These are phyloP conservation scores for Spergularia azorica DNA, from an alignment of 179 eudicot species.

Conservation along the genomic window DNA sequence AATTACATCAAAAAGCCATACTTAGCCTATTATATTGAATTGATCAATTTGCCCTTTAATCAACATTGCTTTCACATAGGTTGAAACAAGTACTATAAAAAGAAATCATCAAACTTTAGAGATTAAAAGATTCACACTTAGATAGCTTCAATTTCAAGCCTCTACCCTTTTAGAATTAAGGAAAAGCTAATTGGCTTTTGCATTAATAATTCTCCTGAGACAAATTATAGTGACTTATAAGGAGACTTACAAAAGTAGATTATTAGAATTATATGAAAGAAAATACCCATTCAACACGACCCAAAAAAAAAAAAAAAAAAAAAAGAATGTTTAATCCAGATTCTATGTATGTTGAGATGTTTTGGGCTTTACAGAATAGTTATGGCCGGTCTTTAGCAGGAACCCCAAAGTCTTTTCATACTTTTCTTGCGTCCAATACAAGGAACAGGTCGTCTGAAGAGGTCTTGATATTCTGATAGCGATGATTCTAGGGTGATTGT, in stretches of 20 bases:
- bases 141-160: background rate
- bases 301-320: too few relatives aligned
- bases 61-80: background rate
- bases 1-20: background rate
- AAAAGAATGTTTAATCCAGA: too few relatives aligned
- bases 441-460: too few relatives aligned
- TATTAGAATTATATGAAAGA: background rate
- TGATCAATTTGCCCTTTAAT: background rate
- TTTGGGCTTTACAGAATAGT: too few relatives aligned
- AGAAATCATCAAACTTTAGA: background rate
- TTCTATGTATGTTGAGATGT: too few relatives aligned
- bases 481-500: too few relatives aligned
- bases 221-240: background rate
- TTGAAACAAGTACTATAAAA: background rate
- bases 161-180: constrained; percentile 13
- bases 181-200: background rate
- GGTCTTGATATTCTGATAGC: too few relatives aligned
- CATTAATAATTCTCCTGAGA: background rate
- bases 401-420: too few relatives aligned
- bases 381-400: too few relatives aligned
- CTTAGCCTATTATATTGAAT: background rate
- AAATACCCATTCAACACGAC: too few relatives aligned
- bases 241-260: background rate
- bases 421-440: too few relatives aligned
- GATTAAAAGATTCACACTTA: background rate